Percentiles rank a stretch among this genome's conserved stretches.
phyloP scores from a whole-genome alignment of 148 eudicot species.

The Euryodendron excelsum region DNA sequence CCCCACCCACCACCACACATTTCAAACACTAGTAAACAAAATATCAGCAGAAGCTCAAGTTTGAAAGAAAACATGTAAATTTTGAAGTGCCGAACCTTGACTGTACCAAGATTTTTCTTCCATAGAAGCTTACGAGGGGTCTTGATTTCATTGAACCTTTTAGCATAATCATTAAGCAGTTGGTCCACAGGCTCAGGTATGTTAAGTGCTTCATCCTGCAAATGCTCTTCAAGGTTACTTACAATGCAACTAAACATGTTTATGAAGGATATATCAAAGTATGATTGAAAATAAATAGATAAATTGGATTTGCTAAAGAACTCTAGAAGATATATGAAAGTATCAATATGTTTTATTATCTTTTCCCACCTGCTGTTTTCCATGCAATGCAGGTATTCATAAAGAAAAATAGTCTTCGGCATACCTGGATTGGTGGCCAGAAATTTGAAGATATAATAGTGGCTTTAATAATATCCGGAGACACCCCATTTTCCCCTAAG shows the following conservation, averaged over 20 bases:
- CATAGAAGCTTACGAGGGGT: constrained; percentile 93
- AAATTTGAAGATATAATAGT: constrained; percentile 93
- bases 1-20: background rate
- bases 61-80: background rate
- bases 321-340: background rate
- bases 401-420: background rate
- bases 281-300: background rate
- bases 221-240: constrained; percentile 5
- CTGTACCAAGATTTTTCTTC: constrained; percentile 97
- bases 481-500: constrained; percentile 40
- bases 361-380: background rate
- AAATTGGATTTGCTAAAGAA: background rate
- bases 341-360: background rate
- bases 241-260: constrained; percentile 3
- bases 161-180: constrained; percentile 84
- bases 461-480: constrained; percentile 65
- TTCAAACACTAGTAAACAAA: background rate
- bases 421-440: constrained; percentile 99
- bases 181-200: constrained; percentile 69
- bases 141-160: constrained; percentile 85
- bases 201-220: constrained; percentile 80
- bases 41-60: background rate
- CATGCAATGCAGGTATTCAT: background rate
- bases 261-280: background rate
- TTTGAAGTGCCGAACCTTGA: constrained; percentile 61